Evolutionary conservation across 2,329 filamentous ascomycete species (phyloP), one percentile per base, ranked within the genome.

Genomic region (Cylindrodendrum hubeiense): DNA sequence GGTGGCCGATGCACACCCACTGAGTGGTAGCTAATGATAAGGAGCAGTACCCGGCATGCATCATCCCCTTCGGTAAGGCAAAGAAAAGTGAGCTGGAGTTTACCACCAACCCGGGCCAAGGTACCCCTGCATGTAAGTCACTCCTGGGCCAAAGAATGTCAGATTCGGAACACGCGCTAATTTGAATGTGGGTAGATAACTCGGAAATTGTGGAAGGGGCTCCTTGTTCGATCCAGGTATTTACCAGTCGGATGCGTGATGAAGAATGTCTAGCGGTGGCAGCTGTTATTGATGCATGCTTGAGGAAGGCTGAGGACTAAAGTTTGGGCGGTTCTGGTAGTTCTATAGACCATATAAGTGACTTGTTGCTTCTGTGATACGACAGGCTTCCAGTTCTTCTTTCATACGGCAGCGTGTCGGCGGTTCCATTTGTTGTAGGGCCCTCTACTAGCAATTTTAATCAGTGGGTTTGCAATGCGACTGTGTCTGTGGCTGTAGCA

Each of bases 11-110:
- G 10, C n/a, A 4, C 6, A 1, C 33, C 15, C 6, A 2, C 37
- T 17, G 2, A 34, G 6, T 9, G 12, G 21, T 57, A 19, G 37
- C 33, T 19, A 49, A 6, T 6, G 0, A 3, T 10, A 30, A 30
- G 5, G 51, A 34, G 30, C 60, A 85, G 82, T 87, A 84, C 69
- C 86, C 86, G 3, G 81, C 84, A 3, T 85, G 82, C 8, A 80
- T 86, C 2, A 77, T 88, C 55, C 83, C 83, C 0, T 83, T 79
- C 60, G 76, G 79, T 3, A 80, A 75, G 17, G 83, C 82, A 1
- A 56, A 63, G 22, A 50, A 57, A 5, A 39, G 37, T 3, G 5
- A 17, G 15, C 13, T 6, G 17, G 37, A 17, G 15, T 69, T 67
- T 37, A n/a, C 37, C 15, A 4, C 69, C n/a, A 33, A 64, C 3